These are phyloP conservation scores for Oxytropis ochrocephala DNA, from an alignment of 306 rosid species.

Conservation along the genomic window DNA sequence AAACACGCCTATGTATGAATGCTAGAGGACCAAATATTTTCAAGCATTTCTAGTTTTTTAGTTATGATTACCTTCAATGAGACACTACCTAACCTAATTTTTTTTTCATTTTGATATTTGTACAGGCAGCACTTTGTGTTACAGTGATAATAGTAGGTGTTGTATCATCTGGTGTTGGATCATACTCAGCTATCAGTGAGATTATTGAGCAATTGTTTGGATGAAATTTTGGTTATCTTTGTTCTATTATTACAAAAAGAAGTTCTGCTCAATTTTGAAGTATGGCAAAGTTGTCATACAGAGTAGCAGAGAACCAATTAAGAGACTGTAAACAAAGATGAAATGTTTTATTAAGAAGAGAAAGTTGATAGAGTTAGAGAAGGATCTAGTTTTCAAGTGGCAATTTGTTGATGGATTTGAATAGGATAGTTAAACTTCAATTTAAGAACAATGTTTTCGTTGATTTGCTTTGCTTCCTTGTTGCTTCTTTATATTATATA, in stretches of 20 bases:
- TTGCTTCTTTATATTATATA: too few relatives aligned
- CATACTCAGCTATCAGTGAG: slow-evolving; percentile 54
- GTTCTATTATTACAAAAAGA: too few relatives aligned
- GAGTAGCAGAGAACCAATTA: not conserved
- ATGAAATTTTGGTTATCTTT: slow-evolving; percentile 22
- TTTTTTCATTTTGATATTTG: not conserved
- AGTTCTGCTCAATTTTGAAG: too few relatives aligned
- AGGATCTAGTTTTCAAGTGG: not conserved
- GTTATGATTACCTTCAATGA: not conserved
- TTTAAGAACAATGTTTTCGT: too few relatives aligned
- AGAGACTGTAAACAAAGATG: not conserved
- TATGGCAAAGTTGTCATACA: not conserved
- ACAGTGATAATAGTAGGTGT: slow-evolving; percentile 50
- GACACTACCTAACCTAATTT: not conserved
- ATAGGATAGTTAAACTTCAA: too few relatives aligned
- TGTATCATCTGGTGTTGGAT: slow-evolving; percentile 43
- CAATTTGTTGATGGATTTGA: not conserved
- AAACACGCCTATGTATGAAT: not conserved
- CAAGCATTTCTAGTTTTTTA: not conserved
- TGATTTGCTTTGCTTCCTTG: too few relatives aligned
- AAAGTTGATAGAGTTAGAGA: not conserved
- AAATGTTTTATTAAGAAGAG: not conserved
- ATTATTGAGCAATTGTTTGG: slow-evolving; percentile 38
- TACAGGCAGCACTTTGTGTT: slow-evolving; percentile 50
- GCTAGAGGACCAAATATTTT: not conserved